Conservation (phyloP, 345 rosid genomes). For the Physaria fendleri region DNA sequence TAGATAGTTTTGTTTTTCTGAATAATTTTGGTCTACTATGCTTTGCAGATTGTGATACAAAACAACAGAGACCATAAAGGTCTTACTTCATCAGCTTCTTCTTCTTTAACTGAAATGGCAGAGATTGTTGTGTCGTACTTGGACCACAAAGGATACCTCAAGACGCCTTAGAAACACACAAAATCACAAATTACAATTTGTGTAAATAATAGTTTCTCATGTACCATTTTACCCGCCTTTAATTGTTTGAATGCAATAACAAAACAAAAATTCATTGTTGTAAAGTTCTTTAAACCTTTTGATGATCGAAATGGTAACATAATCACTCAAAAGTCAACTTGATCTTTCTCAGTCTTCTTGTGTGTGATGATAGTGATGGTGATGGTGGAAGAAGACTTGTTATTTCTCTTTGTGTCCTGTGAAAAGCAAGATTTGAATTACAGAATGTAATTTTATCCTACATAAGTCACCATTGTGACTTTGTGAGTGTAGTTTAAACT, state of each 20-base stretch:
- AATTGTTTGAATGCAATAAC: neutral
- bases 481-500: too few species aligned
- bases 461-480: neutral
- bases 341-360: too few species aligned
- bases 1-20: neutral
- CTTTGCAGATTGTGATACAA: constrained; percentile 53
- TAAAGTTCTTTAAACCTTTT: too few species aligned
- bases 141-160: constrained; percentile 58
- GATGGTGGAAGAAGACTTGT: too few species aligned
- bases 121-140: constrained; percentile 58
- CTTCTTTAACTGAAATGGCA: constrained; percentile 59
- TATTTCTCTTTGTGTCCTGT: too few species aligned
- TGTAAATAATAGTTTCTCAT: neutral
- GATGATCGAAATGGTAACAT: too few species aligned
- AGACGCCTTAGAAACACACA: constrained; percentile 29
- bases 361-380: too few species aligned
- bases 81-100: constrained; percentile 19
- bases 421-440: neutral
- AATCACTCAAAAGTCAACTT: too few species aligned
- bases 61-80: constrained; percentile 29
- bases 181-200: neutral
- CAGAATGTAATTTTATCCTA: neutral
- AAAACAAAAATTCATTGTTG: too few species aligned
- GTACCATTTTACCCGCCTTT: neutral
- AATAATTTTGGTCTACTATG: neutral